These are phyloP conservation scores for Trametes cinnabarina DNA, from an alignment of 768 basidiomycete genomes.

Conservation along the genomic window DNA sequence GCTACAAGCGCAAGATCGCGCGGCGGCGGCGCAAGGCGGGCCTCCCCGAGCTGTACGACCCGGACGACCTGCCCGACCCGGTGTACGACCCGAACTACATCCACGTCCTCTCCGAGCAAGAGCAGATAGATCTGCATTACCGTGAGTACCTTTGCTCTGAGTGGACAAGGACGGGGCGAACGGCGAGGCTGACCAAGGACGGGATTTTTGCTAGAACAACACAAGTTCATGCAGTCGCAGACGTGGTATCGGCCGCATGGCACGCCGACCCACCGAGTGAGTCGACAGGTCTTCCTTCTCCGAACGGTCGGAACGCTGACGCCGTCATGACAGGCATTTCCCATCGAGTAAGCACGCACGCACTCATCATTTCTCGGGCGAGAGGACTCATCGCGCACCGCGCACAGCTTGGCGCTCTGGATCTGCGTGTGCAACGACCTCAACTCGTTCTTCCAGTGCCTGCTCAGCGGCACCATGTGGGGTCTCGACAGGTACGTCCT, in stretches of 20 bases:
- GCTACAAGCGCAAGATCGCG: constrained; percentile 61
- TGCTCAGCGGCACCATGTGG: constrained; percentile 82
- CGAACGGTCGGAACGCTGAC: neutral
- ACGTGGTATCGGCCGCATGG: constrained; percentile 89
- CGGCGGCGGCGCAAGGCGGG: constrained; percentile 59
- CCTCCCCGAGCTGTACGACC: constrained; percentile 67
- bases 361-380: neutral
- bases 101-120: constrained; percentile 63
- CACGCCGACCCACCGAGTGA: constrained; percentile 72
- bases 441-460: constrained; percentile 78
- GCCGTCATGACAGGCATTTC: constrained; percentile 59
- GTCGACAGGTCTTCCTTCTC: constrained; percentile 14
- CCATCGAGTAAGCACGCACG: constrained; percentile 51
- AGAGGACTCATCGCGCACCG: neutral
- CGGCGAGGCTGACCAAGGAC: neutral
- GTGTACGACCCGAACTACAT: constrained; percentile 66
- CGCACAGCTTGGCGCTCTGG: constrained; percentile 56
- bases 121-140: constrained; percentile 62
- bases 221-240: constrained; percentile 64
- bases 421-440: constrained; percentile 73
- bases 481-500: constrained; percentile 59
- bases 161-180: too few species aligned
- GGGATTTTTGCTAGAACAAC: constrained; percentile 48
- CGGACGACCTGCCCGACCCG: constrained; percentile 82
- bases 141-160: constrained; percentile 42